phyloP scores from a whole-genome alignment of 2,329 filamentous ascomycete species.

The Nigrospora sphaerica region DNA sequence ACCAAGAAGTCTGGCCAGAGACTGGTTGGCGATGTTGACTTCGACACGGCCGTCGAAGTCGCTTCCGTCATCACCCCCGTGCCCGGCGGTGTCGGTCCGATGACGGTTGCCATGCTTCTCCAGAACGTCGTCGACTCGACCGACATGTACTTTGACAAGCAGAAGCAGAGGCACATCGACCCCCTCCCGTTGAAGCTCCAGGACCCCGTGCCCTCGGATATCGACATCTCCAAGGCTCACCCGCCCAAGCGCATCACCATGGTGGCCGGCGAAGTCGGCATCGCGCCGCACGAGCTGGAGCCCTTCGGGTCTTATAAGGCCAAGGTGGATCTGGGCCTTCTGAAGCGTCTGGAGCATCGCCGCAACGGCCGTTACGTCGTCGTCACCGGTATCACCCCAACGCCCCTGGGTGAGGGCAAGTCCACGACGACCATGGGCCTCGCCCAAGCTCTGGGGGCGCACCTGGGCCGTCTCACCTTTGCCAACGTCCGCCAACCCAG shows the following conservation, averaged over 20 bases:
- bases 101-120: conserved; percentile 98
- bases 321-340: conserved; percentile 78
- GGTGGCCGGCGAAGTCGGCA: conserved; percentile 80
- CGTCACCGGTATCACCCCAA: conserved; percentile 93
- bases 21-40: conserved; percentile 93
- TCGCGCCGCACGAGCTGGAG: conserved; percentile 82
- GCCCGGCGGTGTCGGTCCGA: conserved; percentile 91
- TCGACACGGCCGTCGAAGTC: conserved; percentile 72
- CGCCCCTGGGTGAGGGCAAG: conserved; percentile 93
- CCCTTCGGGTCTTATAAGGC: conserved; percentile 94
- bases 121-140: conserved; percentile 91
- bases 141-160: conserved; percentile 70
- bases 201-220: conserved; percentile 87
- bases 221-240: conserved; percentile 83
- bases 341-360: conserved; percentile 81
- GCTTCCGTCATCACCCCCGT: conserved; percentile 94
- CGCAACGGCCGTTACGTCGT: conserved; percentile 86
- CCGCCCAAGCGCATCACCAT: conserved; percentile 85
- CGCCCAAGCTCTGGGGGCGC: conserved; percentile 84
- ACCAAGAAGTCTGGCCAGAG: conserved; percentile 89
- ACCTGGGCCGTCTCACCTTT: conserved; percentile 81
- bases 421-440: conserved; percentile 96
- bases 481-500: conserved; percentile 96
- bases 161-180: conserved; percentile 71
- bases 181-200: conserved; percentile 78